Evolutionary conservation across 2,329 filamentous ascomycete species (phyloP).

Genomic region (Trichophaea hybrida): DNA sequence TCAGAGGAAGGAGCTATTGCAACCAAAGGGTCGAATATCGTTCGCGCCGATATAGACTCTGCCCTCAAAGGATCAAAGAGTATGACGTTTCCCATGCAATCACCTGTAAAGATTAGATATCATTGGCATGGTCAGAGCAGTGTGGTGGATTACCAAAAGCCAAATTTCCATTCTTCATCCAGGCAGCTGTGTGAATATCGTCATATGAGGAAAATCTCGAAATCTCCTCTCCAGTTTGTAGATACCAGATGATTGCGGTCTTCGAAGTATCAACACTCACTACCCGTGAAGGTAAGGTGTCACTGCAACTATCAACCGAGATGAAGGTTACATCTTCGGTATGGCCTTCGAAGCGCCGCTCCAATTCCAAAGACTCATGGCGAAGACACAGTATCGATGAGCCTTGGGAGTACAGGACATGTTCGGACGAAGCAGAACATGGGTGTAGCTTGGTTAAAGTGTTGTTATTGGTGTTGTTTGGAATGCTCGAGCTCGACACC

Average conservation of each 20-base stretch:
- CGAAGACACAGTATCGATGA: constrained; percentile 72
- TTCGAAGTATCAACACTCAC: constrained; percentile 86
- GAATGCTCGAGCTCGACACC: not conserved
- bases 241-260: constrained; percentile 92
- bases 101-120: constrained; percentile 44
- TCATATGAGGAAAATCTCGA: constrained; percentile 89
- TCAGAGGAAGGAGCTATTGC: constrained; percentile 77
- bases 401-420: constrained; percentile 78
- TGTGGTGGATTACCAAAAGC: constrained; percentile 61
- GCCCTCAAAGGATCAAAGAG: constrained; percentile 86
- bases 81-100: constrained; percentile 82
- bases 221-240: constrained; percentile 79
- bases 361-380: constrained; percentile 81
- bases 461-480: not conserved
- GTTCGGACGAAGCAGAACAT: constrained; percentile 76
- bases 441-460: constrained; percentile 33
- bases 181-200: constrained; percentile 66
- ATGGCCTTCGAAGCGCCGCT: constrained; percentile 72
- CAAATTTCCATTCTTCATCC: constrained; percentile 96
- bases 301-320: constrained; percentile 80
- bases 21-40: constrained; percentile 91
- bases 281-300: constrained; percentile 65
- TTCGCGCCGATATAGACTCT: constrained; percentile 80
- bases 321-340: constrained; percentile 70
- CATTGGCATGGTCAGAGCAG: too few relatives aligned